Percentiles rank a stretch among this genome's conserved stretches.
These are phyloP conservation scores for Nissolia schottii DNA, from an alignment of 306 rosid genomes.

Conservation along the genomic window DNA sequence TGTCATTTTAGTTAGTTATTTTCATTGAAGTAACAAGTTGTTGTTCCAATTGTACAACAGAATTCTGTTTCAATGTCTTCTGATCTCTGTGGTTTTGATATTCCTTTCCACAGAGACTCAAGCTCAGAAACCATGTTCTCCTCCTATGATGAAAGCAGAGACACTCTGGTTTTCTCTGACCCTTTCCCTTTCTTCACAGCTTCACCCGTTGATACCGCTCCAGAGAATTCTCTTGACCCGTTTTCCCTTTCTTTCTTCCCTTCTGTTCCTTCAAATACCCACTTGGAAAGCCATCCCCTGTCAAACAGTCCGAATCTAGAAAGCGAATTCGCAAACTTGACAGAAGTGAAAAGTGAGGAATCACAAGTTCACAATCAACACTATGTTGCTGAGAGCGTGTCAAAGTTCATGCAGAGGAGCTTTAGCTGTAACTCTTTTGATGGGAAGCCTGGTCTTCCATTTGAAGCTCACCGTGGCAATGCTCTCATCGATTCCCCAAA, in stretches of 20 bases:
- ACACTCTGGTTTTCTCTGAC: slow-evolving; percentile 32
- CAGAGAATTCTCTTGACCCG: slow-evolving; percentile 25
- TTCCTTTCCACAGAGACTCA: slow-evolving; percentile 31
- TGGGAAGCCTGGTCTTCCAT: slow-evolving; percentile 37
- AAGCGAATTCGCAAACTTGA: slow-evolving; percentile 27
- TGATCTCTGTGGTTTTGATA: slow-evolving; percentile 46
- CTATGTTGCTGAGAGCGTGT: slow-evolving; percentile 26
- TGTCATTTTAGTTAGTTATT: background rate
- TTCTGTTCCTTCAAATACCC: slow-evolving; percentile 39
- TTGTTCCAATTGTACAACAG: background rate
- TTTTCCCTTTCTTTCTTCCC: slow-evolving; percentile 25
- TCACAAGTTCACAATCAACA: slow-evolving; percentile 39
- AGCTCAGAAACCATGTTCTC: slow-evolving; percentile 31
- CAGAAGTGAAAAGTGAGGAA: slow-evolving; percentile 49
- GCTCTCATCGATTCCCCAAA: slow-evolving; percentile 40
- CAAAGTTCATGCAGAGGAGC: slow-evolving; percentile 62
- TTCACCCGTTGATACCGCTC: slow-evolving; percentile 39
- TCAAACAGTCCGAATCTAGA: background rate
- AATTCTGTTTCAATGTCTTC: slow-evolving; percentile 57
- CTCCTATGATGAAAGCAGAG: slow-evolving; percentile 29
- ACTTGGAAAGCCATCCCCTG: slow-evolving; percentile 23
- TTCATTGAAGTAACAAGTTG: background rate
- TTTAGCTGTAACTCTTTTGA: slow-evolving; percentile 50
- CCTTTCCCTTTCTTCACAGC: slow-evolving; percentile 33
- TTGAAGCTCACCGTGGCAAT: slow-evolving; percentile 33